Conservation (phyloP, 2,329 filamentous ascomycete genomes). For the Phialocephala subalpina region DNA sequence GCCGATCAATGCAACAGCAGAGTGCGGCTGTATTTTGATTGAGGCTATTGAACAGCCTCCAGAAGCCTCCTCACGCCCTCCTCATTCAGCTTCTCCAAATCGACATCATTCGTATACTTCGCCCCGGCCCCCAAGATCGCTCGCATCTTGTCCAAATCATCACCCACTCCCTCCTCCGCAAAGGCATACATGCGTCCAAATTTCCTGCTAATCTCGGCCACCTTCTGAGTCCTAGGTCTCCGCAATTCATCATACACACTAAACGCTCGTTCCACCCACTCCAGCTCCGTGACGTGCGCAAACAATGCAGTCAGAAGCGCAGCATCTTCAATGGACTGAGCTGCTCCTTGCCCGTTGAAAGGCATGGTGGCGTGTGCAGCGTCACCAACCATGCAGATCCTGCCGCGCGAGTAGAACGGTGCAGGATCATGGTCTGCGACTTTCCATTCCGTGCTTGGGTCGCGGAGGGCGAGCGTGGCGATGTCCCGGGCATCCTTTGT, state of each 20-base stretch:
- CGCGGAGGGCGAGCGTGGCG: conserved; percentile 7
- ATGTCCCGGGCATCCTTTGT: conserved; percentile 16
- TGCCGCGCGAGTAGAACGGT: background rate
- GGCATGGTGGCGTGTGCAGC: conserved; percentile 5
- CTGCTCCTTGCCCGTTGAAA: background rate
- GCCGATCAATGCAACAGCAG: no score
- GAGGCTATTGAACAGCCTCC: background rate
- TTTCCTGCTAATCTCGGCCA: conserved; percentile 13
- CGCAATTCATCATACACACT: conserved; percentile 1
- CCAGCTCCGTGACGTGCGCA: background rate
- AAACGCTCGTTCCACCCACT: background rate
- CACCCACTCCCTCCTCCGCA: conserved; percentile 13
- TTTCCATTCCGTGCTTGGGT: conserved; percentile 11
- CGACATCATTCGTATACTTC: conserved; percentile 12
- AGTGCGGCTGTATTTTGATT: background rate
- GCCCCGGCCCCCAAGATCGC: background rate
- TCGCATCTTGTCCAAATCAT: conserved; percentile 13
- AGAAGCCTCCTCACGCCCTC: background rate
- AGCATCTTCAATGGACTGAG: conserved; percentile 4
- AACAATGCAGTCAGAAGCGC: background rate
- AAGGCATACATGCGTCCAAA: conserved; percentile 20
- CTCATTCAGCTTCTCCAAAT: conserved; percentile 2
- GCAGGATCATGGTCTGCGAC: conserved; percentile 13
- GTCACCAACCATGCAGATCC: conserved; percentile 1
- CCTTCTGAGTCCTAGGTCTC: conserved; percentile 16